A percentile compares a stretch with the other conserved stretches of the same genome.
phyloP scores from a whole-genome alignment of 495 filamentous ascomycete genomes.

The Oidiodendron maius region DNA sequence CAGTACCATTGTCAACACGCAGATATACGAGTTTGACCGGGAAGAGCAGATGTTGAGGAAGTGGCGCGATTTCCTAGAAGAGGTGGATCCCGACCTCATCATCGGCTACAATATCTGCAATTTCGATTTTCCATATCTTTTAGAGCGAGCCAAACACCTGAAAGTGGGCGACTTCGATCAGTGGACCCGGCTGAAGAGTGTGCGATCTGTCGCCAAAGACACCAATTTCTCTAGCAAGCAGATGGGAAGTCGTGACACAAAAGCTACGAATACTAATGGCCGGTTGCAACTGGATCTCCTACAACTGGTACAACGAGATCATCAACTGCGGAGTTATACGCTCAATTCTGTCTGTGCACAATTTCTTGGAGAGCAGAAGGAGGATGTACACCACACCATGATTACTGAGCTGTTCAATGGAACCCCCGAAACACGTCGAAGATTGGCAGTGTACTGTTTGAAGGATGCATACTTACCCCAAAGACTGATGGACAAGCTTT shows the following conservation, averaged over 20 bases:
- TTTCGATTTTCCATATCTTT: conserved; percentile 96
- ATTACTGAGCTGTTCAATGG: conserved; percentile 97
- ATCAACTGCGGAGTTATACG: conserved; percentile 93
- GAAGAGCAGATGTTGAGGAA: conserved; percentile 82
- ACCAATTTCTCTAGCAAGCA: conserved; percentile 95
- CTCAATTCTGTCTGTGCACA: conserved; percentile 96
- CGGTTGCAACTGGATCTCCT: conserved; percentile 89
- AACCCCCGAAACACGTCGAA: conserved; percentile 81
- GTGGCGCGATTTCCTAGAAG: conserved; percentile 85
- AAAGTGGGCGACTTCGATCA: conserved; percentile 71
- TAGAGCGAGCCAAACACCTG: conserved; percentile 82
- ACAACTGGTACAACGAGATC: conserved; percentile 87
- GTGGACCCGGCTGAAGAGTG: conserved; percentile 69
- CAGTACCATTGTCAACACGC: conserved; percentile 88
- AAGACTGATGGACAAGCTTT: conserved; percentile 92
- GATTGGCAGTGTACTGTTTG: conserved; percentile 91
- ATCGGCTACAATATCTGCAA: conserved; percentile 99
- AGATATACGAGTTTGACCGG: conserved; percentile 73
- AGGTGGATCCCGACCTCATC: conserved; percentile 94
- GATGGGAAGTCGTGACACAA: conserved; percentile 94
- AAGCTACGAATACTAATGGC: conserved; percentile 89
- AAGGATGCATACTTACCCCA: conserved; percentile 98
- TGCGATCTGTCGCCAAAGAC: conserved; percentile 61
- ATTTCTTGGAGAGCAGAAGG: conserved; percentile 95
- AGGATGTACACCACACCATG: conserved; percentile 98